Conservation (phyloP, 768 basidiomycete species). For the Basidioascus undulatus region DNA sequence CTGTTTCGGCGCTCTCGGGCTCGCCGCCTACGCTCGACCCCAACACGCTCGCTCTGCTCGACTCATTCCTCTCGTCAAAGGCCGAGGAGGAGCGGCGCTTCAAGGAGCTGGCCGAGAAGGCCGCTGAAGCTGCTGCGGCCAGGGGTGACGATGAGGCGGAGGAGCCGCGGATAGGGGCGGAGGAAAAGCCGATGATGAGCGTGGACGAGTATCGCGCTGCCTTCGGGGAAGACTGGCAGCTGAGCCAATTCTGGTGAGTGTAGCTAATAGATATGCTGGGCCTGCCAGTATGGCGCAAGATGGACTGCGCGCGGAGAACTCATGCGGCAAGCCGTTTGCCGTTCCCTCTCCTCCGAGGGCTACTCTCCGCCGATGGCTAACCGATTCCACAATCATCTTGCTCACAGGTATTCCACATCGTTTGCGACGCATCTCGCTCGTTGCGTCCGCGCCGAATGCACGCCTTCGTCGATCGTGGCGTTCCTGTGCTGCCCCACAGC, state of each 20-base stretch:
- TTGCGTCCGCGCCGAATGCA: constrained; percentile 7
- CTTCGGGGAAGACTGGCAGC: constrained; percentile 6
- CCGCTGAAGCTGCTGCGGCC: neutral
- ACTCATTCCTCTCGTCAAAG: constrained; percentile 7
- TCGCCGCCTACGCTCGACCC: constrained; percentile 12
- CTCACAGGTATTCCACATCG: constrained; percentile 10
- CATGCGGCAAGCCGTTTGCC: too few species aligned
- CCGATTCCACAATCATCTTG: neutral
- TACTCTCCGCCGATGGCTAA: too few species aligned
- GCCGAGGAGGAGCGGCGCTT: constrained; percentile 9
- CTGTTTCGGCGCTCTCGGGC: too few species aligned
- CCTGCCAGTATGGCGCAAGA: too few species aligned
- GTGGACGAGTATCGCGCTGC: constrained; percentile 9
- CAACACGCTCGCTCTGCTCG: constrained; percentile 10
- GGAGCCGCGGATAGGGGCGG: too few species aligned
- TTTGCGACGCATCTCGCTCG: constrained; percentile 9
- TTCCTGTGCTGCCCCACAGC: constrained; percentile 14
- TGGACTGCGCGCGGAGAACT: too few species aligned
- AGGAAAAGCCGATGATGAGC: constrained; percentile 8
- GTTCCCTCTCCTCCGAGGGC: neutral
- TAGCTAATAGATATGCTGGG: too few species aligned
- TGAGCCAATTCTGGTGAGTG: constrained; percentile 10
- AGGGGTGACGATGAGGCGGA: constrained; percentile 1
- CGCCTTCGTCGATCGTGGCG: constrained; percentile 5
- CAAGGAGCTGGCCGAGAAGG: constrained; percentile 6